Base-by-base conservation (phyloP, 768 basidiomycete genomes). In the Sarcomyxa edulis region DNA sequence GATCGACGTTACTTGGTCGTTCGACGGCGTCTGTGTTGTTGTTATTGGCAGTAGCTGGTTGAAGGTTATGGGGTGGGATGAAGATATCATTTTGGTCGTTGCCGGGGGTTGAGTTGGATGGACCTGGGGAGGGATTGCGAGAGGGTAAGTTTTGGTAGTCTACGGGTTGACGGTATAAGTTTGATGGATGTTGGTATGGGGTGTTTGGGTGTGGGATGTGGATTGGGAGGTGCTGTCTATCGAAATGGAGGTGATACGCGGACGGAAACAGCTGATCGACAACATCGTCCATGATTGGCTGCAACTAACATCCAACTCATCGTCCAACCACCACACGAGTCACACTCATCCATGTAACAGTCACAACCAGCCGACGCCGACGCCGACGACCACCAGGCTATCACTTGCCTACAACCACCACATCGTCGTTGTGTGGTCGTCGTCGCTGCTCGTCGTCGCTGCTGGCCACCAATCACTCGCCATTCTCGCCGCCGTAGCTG, bases 261-360 rank as follows among this genome's bases (percentile, higher is more conserved):
- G 73, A 56, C 49, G 71, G 66, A 69, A 77, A 78, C 62, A 78
- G 69, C 54, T 73, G 71, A 73, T 72, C 72, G 64, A 74, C 75
- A 61, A 64, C 67, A 66, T 72, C 69, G 63, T 65, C 64, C 65
- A 66, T 66, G 65, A 71, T 71, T 72, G 68, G 69, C 65, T 66
- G 49, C n/a, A n/a, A n/a, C n/a, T n/a, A n/a, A n/a, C n/a, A n/a
- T n/a, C n/a, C n/a, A n/a, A n/a, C n/a, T n/a, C n/a, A n/a, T n/a
- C n/a, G n/a, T n/a, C n/a, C n/a, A n/a, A n/a, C n/a, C 55, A 38
- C 16, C 27, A 29, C n/a, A n/a, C n/a, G n/a, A n/a, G n/a, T n/a
- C n/a, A n/a, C n/a, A n/a, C n/a, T n/a, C n/a, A n/a, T n/a, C n/a
- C n/a, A n/a, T n/a, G n/a, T n/a, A n/a, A n/a, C n/a, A n/a, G n/a